Evolutionary conservation across 306 rosid species (phyloP).

Genomic region (Leucaena leucocephala): DNA sequence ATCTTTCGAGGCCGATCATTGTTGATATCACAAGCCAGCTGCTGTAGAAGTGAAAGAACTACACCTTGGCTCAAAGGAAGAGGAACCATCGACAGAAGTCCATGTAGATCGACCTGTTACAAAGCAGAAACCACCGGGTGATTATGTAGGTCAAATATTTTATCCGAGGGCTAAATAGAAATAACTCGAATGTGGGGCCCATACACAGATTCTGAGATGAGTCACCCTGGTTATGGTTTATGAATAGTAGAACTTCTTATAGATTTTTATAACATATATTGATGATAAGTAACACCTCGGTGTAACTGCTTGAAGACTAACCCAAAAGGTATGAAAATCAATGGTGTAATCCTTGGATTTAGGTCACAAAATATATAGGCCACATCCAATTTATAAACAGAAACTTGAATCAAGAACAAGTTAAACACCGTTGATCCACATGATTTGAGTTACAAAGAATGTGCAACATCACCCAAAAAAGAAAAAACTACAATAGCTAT

Average conservation of each 20-base stretch:
- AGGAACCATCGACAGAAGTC: slow-evolving; percentile 66
- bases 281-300: neutral
- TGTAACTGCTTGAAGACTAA: neutral
- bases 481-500: neutral
- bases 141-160: slow-evolving; percentile 10
- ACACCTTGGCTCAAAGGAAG: slow-evolving; percentile 98
- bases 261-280: too few relatives aligned
- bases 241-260: neutral
- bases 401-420: neutral
- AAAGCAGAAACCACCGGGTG: slow-evolving; percentile 18
- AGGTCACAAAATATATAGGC: neutral
- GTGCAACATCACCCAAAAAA: neutral
- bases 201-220: neutral
- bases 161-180: neutral
- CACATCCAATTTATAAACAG: neutral
- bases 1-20: slow-evolving; percentile 63
- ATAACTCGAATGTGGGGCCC: neutral
- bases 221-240: neutral
- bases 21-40: slow-evolving; percentile 86
- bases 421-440: neutral
- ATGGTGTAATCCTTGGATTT: neutral
- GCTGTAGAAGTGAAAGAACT: slow-evolving; percentile 92
- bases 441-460: neutral
- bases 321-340: neutral
- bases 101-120: slow-evolving; percentile 77